Percentiles rank a stretch among this genome's conserved stretches.
Conservation (phyloP, 2,329 filamentous ascomycete genomes). For the Tetracladium maxilliforme region DNA sequence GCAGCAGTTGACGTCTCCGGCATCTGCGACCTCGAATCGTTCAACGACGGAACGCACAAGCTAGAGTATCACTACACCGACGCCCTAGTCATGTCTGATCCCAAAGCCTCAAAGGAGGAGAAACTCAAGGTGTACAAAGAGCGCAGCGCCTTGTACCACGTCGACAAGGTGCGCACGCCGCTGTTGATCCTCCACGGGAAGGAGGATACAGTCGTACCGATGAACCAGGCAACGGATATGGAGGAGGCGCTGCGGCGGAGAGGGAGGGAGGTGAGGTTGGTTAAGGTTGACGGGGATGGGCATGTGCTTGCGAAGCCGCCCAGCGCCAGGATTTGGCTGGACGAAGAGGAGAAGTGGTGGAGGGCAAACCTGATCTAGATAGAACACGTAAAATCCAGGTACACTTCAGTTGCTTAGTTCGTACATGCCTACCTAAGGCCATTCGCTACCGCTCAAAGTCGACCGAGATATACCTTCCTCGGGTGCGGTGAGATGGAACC, state of each 20-base stretch:
- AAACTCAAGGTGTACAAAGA: conserved; percentile 24
- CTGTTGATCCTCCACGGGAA: conserved; percentile 41
- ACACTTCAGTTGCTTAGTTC: no score
- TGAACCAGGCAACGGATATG: conserved; percentile 39
- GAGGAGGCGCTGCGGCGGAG: conserved; percentile 23
- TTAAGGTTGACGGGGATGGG: conserved; percentile 32
- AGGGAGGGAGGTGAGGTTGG: conserved; percentile 27
- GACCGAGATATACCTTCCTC: no score
- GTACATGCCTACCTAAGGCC: no score
- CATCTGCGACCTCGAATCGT: conserved; percentile 30
- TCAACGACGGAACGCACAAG: conserved; percentile 35
- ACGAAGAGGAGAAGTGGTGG: no score
- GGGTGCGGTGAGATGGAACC: no score
- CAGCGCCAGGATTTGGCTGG: no score
- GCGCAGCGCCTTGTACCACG: conserved; percentile 32
- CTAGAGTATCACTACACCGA: conserved; percentile 38
- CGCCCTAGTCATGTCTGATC: conserved; percentile 20
- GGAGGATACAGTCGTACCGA: conserved; percentile 39
- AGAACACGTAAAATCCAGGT: no score
- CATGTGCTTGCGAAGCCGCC: conserved; percentile 31
- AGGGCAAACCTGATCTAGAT: no score
- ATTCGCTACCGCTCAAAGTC: no score
- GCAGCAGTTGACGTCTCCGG: conserved; percentile 33
- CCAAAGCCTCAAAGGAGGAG: conserved; percentile 19
- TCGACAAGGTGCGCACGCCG: conserved; percentile 29